Base-by-base conservation (phyloP, 805 yeast species). In the Teunomyces kruisii region DNA sequence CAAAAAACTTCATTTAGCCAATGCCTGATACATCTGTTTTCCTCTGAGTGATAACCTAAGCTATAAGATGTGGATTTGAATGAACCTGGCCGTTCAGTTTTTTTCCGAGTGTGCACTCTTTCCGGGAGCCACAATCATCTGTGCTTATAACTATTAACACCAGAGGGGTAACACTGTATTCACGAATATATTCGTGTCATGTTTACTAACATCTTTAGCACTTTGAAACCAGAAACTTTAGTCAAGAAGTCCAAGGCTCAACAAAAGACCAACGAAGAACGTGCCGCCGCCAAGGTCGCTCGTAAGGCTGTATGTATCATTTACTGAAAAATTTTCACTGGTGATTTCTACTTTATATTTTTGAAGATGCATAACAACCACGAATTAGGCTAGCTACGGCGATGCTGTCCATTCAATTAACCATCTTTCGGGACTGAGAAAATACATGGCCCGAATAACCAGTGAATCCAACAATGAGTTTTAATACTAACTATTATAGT, bases 371-470 rank as follows among this genome's bases (percentile, higher is more conserved):
- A 69, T 62, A 70, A 68, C 70, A 64, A 69, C 68, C 71, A 57
- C 64, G 69, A 67, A 68, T 72, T 74, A 61, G 85, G 78, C 87
- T 81, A 82, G 87, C 83, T 62, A 53, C 61, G 78, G 83, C 88
- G 53, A 79, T 83, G 88, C 63, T 80, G 89, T 81, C 22, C 78
- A 74, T 75, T 77, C 76, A 61, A 78, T 81, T 81, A 82, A 84
- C 89, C 89, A 84, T 84, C 89, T 84, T 84, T 84, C 89, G 89
- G 88, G 87, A 75, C 80, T 82, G 88, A 82, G 65, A 70, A 67
- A 44, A 47, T 46, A 33, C n/a, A 31, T 14, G 24, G 35, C 40
- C 26, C 40, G 28, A 27, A 27, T 38, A 16, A 15, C 40, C 15
- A 38, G 42, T 42, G 32, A 35, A 32, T 14, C 17, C 22, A 14